Evolutionary conservation across 2,329 filamentous ascomycete genomes (phyloP).

Genomic region (Cladosporium phlei): DNA sequence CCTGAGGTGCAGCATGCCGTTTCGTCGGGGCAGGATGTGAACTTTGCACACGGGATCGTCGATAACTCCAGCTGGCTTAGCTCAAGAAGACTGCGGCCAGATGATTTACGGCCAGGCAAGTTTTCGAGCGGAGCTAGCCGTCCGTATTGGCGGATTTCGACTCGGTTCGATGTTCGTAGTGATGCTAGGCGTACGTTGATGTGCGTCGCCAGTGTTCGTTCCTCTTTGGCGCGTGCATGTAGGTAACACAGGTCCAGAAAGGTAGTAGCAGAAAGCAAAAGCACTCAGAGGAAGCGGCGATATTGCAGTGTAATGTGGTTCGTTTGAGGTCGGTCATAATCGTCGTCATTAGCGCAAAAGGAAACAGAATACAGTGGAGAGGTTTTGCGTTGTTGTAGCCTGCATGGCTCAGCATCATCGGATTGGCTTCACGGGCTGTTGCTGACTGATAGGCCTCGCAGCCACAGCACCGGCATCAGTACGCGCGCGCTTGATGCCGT

Average conservation of each 20-base stretch:
- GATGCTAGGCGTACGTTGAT: neutral
- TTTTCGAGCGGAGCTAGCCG: constrained; percentile 11
- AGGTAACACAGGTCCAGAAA: constrained; percentile 10
- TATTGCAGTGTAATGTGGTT: constrained; percentile 7
- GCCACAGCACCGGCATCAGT: constrained; percentile 43
- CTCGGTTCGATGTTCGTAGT: constrained; percentile 1
- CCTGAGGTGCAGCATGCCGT: neutral
- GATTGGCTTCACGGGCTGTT: constrained; percentile 27
- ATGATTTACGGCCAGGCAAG: constrained; percentile 4
- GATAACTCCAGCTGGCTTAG: neutral
- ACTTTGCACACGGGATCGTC: neutral
- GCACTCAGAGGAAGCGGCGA: constrained; percentile 3
- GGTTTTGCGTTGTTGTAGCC: neutral
- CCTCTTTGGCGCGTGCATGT: constrained; percentile 5
- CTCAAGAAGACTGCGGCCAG: constrained; percentile 11
- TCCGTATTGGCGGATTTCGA: too few species aligned
- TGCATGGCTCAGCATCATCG: constrained; percentile 5
- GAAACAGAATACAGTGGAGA: constrained; percentile 12
- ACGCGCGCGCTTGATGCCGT: constrained; percentile 71
- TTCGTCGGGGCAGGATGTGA: neutral
- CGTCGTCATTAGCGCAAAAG: constrained; percentile 12
- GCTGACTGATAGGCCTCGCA: constrained; percentile 27
- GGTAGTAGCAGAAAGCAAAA: constrained; percentile 4
- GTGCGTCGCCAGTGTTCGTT: constrained; percentile 1
- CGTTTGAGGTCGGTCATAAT: constrained; percentile 11